Conservation (phyloP, 2,329 filamentous ascomycete species). For the Xylariales sp. region DNA sequence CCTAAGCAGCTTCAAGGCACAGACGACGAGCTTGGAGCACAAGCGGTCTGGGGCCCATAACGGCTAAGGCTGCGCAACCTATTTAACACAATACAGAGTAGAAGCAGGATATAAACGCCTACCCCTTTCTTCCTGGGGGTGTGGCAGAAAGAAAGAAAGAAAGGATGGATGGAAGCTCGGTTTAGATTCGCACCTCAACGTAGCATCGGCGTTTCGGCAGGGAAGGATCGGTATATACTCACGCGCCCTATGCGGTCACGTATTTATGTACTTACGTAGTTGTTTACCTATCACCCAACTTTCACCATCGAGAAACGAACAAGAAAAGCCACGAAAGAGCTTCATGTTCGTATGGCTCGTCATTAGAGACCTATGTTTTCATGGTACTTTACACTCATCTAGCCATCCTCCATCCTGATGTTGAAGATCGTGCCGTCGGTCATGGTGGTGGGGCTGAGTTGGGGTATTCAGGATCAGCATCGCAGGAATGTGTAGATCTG, state of each 20-base stretch:
- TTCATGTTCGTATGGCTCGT: neutral
- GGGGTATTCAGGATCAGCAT: too few relatives aligned
- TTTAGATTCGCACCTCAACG: slow-evolving; percentile 38
- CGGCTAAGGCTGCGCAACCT: neutral
- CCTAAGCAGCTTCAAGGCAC: slow-evolving; percentile 13
- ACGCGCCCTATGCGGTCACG: too few relatives aligned
- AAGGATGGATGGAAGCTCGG: slow-evolving; percentile 3
- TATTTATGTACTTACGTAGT: slow-evolving; percentile 9
- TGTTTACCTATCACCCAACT: slow-evolving; percentile 21
- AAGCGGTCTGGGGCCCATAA: neutral
- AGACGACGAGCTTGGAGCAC: neutral
- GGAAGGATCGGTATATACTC: slow-evolving; percentile 16
- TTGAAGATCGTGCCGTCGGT: too few relatives aligned
- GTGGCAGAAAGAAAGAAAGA: neutral
- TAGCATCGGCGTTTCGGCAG: slow-evolving; percentile 38
- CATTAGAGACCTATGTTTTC: too few relatives aligned
- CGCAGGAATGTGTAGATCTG: too few relatives aligned
- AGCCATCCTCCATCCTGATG: too few relatives aligned
- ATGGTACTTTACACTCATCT: too few relatives aligned
- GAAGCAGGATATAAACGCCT: neutral
- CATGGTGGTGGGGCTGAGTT: too few relatives aligned
- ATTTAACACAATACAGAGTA: neutral
- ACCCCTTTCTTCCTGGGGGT: neutral
- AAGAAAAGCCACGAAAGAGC: neutral
- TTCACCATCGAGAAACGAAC: neutral